These are phyloP conservation scores for Incumbomyces delicatus DNA, from an alignment of 2,329 filamentous ascomycete species.

Conservation along the genomic window DNA sequence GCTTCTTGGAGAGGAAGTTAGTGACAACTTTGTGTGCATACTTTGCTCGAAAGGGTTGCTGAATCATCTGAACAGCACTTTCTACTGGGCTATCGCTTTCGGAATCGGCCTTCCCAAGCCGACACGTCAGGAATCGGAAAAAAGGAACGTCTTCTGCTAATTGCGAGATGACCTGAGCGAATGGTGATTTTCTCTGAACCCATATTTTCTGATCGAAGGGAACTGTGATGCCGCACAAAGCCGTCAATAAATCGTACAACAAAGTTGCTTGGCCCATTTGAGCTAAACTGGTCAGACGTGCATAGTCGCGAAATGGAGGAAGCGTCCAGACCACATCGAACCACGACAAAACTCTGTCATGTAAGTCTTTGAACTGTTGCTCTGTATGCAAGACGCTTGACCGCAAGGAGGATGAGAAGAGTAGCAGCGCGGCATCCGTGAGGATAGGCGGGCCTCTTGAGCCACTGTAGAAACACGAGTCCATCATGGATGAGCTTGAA, in stretches of 20 bases:
- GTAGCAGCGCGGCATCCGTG: slow-evolving; percentile 6
- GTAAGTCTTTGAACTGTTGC: neutral
- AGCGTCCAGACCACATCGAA: slow-evolving; percentile 4
- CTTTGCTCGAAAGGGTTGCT: neutral
- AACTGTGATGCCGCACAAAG: neutral
- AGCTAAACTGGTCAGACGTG: neutral
- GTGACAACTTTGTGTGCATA: neutral
- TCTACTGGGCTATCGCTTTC: too few species aligned
- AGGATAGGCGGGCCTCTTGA: slow-evolving; percentile 2
- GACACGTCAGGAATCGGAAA: neutral
- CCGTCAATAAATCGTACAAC: neutral
- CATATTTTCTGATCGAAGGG: neutral
- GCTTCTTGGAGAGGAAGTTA: neutral
- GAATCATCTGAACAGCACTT: neutral
- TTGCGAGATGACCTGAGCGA: neutral
- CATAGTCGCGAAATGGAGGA: slow-evolving; percentile 1
- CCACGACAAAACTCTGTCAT: slow-evolving; percentile 2
- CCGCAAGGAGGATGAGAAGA: slow-evolving; percentile 1
- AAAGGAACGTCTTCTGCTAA: neutral
- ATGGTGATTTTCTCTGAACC: too few species aligned
- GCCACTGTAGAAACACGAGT: slow-evolving; percentile 5
- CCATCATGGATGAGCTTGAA: neutral
- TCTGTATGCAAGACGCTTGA: neutral
- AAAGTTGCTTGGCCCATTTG: neutral
- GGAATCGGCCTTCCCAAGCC: too few species aligned